Percentiles rank a stretch among this genome's conserved stretches.
Conservation (phyloP, 73 alveolate species). For the Tetrahymena malaccensis region DNA sequence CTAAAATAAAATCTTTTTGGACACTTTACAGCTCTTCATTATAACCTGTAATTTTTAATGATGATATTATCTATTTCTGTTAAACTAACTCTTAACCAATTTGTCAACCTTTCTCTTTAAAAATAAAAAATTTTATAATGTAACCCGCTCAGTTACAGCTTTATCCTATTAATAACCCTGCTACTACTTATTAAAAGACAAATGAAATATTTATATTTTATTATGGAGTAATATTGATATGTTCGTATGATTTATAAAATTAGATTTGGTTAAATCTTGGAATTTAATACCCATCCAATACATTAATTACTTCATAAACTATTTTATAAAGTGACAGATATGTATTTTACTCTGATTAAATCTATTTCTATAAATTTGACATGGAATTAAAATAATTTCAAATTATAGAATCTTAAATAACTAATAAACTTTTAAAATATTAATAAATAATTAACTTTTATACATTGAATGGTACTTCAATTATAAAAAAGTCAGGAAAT, state of each 20-base stretch:
- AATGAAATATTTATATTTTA: not conserved
- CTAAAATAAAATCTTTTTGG: not conserved
- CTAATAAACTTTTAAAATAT: too few relatives aligned
- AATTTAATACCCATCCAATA: not conserved
- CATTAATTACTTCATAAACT: not conserved
- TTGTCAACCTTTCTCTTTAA: not conserved
- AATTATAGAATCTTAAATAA: not conserved
- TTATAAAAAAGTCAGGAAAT: not conserved
- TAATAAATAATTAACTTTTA: too few relatives aligned
- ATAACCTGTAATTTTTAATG: not conserved
- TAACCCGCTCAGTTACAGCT: not conserved
- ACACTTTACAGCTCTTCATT: not conserved
- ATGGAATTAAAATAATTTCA: not conserved
- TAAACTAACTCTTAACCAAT: not conserved
- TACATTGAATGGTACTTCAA: not conserved
- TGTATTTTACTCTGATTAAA: not conserved
- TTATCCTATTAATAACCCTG: not conserved
- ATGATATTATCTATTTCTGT: not conserved
- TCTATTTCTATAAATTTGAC: not conserved
- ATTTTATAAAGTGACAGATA: not conserved
- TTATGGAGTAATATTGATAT: not conserved
- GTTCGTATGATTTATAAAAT: not conserved
- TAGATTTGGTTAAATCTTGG: not conserved
- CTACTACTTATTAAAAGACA: not conserved
- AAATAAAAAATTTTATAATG: too few relatives aligned